Conservation (phyloP, 2,329 filamentous ascomycete species). For the Sclerotinia trifoliorum region DNA sequence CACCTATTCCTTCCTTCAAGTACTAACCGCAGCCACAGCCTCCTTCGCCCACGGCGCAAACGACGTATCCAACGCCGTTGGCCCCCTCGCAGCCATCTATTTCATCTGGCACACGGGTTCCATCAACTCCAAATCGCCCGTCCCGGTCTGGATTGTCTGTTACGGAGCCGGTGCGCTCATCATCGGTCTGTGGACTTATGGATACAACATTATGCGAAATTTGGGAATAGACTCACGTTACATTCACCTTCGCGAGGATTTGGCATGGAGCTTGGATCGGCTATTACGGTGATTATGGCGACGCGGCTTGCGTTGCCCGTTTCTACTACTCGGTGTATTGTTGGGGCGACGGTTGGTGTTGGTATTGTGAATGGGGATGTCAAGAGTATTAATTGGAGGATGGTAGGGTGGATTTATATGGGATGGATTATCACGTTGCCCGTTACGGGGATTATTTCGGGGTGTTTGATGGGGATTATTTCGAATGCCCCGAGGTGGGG, state of each 20-base stretch:
- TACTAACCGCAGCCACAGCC: constrained; percentile 51
- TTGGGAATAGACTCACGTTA: constrained; percentile 9
- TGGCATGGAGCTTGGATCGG: constrained; percentile 77
- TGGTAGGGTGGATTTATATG: constrained; percentile 62
- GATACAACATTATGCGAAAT: constrained; percentile 69
- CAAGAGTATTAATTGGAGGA: constrained; percentile 73
- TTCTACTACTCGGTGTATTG: constrained; percentile 78
- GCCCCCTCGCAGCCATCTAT: constrained; percentile 70
- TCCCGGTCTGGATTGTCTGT: constrained; percentile 60
- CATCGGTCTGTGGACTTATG: constrained; percentile 68
- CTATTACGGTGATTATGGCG: constrained; percentile 72
- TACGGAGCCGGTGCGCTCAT: constrained; percentile 40
- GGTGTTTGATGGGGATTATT: constrained; percentile 20
- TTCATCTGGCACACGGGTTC: constrained; percentile 56
- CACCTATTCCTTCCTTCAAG: constrained; percentile 53
- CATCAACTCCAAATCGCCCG: constrained; percentile 55
- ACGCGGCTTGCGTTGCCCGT: constrained; percentile 70
- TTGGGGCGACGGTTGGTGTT: constrained; percentile 72
- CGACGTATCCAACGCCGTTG: constrained; percentile 71
- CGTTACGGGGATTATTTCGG: constrained; percentile 22
- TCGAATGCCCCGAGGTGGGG: constrained; percentile 19
- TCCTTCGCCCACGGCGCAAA: constrained; percentile 68
- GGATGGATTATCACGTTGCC: constrained; percentile 55
- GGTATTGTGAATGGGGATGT: constrained; percentile 70
- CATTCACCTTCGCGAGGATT: constrained; percentile 53